These are phyloP conservation scores for Penicillium malachiteum DNA, from an alignment of 495 filamentous ascomycete species.

Conservation along the genomic window DNA sequence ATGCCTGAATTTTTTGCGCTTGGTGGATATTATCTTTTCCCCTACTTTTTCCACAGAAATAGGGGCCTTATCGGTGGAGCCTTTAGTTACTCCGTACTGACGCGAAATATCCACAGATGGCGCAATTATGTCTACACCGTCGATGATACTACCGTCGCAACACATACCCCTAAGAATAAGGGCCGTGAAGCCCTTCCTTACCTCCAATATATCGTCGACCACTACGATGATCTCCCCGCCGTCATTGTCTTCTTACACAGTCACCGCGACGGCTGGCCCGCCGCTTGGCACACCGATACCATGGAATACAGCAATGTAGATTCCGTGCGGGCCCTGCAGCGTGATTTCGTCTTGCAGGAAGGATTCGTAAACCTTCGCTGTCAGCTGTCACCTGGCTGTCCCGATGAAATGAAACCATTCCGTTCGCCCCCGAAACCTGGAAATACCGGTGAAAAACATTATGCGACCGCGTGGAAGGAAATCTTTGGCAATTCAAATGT, in stretches of 20 bases:
- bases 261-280: conserved; percentile 39
- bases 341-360: conserved; percentile 33
- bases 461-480: conserved; percentile 43
- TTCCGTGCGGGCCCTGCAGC: conserved; percentile 38
- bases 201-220: conserved; percentile 48
- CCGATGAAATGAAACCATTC: conserved; percentile 42
- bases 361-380: conserved; percentile 47
- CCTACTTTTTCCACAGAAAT: neutral
- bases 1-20: neutral
- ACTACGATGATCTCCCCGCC: conserved; percentile 44
- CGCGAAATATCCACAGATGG: conserved; percentile 31
- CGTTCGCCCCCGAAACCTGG: conserved; percentile 50
- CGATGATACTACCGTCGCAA: conserved; percentile 35
- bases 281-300: conserved; percentile 49
- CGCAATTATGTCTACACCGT: conserved; percentile 47
- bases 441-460: conserved; percentile 44
- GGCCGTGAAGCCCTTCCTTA: conserved; percentile 49
- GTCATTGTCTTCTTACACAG: conserved; percentile 45
- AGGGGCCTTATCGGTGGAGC: neutral
- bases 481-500: conserved; percentile 44
- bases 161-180: conserved; percentile 46
- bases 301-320: conserved; percentile 46
- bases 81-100: conserved; percentile 1
- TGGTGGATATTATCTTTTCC: neutral
- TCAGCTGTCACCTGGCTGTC: conserved; percentile 40